Percentiles rank a stretch among this genome's conserved stretches.
Conservation (phyloP, 495 filamentous ascomycete species). For the Parmelia sp. region DNA sequence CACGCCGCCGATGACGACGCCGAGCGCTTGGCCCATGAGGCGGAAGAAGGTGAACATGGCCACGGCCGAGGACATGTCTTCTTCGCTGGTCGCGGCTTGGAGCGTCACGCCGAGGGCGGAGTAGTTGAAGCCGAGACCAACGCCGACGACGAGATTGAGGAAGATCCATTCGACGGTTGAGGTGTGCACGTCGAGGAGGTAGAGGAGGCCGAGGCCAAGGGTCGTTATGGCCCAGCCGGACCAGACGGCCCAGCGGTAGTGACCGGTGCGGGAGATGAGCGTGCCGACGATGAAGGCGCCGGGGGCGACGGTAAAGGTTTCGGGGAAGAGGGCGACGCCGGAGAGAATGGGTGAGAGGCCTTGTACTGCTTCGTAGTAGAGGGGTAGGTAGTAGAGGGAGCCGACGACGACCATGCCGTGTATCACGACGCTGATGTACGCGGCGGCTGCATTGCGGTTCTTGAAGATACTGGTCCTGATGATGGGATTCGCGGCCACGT, state of each 20-base stretch:
- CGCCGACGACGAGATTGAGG: constrained; percentile 45
- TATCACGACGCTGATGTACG: constrained; percentile 42
- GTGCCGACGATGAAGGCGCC: constrained; percentile 44
- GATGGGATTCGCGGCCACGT: constrained; percentile 38
- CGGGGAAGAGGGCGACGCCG: constrained; percentile 55
- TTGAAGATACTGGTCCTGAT: constrained; percentile 44
- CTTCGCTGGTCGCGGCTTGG: constrained; percentile 45
- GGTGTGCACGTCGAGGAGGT: constrained; percentile 43
- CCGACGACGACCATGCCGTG: constrained; percentile 47
- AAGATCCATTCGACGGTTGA: constrained; percentile 45
- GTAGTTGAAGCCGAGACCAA: constrained; percentile 37
- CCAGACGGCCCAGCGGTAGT: constrained; percentile 50
- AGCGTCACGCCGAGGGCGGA: constrained; percentile 37
- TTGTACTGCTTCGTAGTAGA: constrained; percentile 59
- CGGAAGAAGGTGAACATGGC: constrained; percentile 55
- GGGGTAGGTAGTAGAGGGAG: constrained; percentile 55
- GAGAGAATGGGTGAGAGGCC: constrained; percentile 47
- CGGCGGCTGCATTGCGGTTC: constrained; percentile 39
- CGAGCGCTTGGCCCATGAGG: constrained; percentile 50
- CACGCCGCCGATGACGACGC: too few relatives aligned
- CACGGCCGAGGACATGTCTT: constrained; percentile 48
- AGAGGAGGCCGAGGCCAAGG: constrained; percentile 43
- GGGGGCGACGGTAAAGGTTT: constrained; percentile 46
- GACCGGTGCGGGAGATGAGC: constrained; percentile 42
- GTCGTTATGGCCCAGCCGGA: constrained; percentile 47